These are phyloP conservation scores for Lasiosphaeria hispida DNA, from an alignment of 495 filamentous ascomycete genomes.

Conservation along the genomic window DNA sequence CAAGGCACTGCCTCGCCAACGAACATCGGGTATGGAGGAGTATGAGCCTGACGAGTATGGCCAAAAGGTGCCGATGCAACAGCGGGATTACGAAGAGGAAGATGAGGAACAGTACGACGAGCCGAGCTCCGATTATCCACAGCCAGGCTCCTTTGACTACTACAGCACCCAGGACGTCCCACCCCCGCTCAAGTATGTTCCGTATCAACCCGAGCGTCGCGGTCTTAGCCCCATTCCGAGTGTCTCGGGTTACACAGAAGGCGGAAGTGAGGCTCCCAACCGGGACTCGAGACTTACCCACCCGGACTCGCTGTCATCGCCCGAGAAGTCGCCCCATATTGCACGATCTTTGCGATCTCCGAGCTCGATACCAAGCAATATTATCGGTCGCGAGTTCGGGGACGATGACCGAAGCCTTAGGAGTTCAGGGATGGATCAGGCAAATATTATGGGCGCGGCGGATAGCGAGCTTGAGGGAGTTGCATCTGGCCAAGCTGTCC, in stretches of 20 bases:
- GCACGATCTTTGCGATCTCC: slow-evolving; percentile 36
- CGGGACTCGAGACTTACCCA: slow-evolving; percentile 49
- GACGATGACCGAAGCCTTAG: slow-evolving; percentile 40
- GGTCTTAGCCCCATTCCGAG: slow-evolving; percentile 85
- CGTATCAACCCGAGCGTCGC: slow-evolving; percentile 57
- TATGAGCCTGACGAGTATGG: slow-evolving; percentile 49
- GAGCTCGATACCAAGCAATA: slow-evolving; percentile 39
- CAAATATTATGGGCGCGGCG: slow-evolving; percentile 61
- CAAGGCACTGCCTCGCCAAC: slow-evolving; percentile 41
- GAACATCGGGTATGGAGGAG: slow-evolving; percentile 35
- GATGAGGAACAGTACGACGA: slow-evolving; percentile 38
- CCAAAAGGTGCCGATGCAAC: slow-evolving; percentile 34
- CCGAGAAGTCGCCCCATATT: slow-evolving; percentile 33
- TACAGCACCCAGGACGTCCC: slow-evolving; percentile 55
- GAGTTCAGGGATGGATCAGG: slow-evolving; percentile 52
- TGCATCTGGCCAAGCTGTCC: slow-evolving; percentile 65
- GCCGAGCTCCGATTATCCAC: slow-evolving; percentile 32
- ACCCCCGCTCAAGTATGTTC: slow-evolving; percentile 54
- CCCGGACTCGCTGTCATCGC: slow-evolving; percentile 45
- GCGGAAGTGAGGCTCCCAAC: slow-evolving; percentile 45
- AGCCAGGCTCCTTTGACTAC: slow-evolving; percentile 48
- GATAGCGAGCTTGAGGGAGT: slow-evolving; percentile 66
- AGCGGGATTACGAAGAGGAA: slow-evolving; percentile 42
- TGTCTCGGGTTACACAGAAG: slow-evolving; percentile 69
- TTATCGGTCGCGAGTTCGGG: slow-evolving; percentile 39